These are phyloP conservation scores for Wickerhamomyces xylosicus DNA, from an alignment of 805 yeast species.

Conservation along the genomic window DNA sequence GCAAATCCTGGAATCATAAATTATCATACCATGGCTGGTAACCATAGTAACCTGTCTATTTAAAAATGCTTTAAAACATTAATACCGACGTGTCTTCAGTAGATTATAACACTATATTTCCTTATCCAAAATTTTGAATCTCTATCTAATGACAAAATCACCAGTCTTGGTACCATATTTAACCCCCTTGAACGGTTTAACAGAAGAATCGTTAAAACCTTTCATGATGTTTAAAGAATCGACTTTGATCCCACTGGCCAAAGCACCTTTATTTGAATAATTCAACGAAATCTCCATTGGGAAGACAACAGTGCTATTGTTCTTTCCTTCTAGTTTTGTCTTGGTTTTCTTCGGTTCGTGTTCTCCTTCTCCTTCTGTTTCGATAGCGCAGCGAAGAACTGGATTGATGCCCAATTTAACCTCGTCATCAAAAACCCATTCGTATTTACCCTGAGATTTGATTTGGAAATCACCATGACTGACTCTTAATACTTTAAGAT, in stretches of 20 bases:
- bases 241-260: conserved; percentile 70
- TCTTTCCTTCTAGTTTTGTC: not conserved
- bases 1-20: too few species aligned
- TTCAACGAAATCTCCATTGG: conserved; percentile 39
- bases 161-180: conserved; percentile 64
- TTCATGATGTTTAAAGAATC: conserved; percentile 49
- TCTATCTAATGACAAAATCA: conserved; percentile 27
- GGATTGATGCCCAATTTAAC: conserved; percentile 59
- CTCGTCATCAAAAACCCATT: conserved; percentile 58
- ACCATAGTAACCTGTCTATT: too few species aligned
- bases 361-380: conserved; percentile 14
- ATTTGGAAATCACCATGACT: conserved; percentile 72
- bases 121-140: too few species aligned
- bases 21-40: too few species aligned
- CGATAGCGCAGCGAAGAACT: conserved; percentile 50
- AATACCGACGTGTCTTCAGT: too few species aligned
- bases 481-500: conserved; percentile 46
- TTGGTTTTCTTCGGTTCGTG: conserved; percentile 1
- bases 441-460: conserved; percentile 40
- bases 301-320: conserved; percentile 5
- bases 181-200: conserved; percentile 85
- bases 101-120: too few species aligned
- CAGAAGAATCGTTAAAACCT: conserved; percentile 46
- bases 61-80: too few species aligned
- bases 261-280: conserved; percentile 53